Base-by-base conservation (phyloP, 2,329 filamentous ascomycete genomes). In the Cordyceps pruinosa region DNA sequence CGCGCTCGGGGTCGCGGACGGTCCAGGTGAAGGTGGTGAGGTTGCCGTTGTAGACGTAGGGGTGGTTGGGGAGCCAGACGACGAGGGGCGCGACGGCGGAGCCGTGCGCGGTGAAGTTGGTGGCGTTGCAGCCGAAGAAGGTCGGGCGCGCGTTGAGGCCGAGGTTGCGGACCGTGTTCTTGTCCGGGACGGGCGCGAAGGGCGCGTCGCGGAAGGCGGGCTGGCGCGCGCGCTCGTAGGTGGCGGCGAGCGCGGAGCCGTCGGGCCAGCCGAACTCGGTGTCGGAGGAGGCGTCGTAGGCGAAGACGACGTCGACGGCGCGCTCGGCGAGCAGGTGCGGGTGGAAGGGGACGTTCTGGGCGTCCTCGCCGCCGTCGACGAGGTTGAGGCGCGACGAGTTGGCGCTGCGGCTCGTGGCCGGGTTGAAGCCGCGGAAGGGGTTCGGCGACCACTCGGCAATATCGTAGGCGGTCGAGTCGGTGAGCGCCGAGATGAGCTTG, bases 1-100 rank as follows among this genome's bases (percentile, higher is more conserved):
- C 81, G 59, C 90, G 85, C 69, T 90, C 72, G 1, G 66, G 71
- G 64, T 82, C 73, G 17, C 78, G 77, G 76, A 90, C 92, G 13
- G 72, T 70, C 5, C 83, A 74, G 58, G 83, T 76, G 68, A 87
- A 90, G 21, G 90, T 95, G 1, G 85, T 86, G 2, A 86, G 77
- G 73, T 96, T 96, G 68, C 84, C 87, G 61, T 77, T 71, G 64
- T 78, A 80, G 17, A 84, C 81, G 71, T 92, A 95, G 0, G 89
- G 90, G 4, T 84, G 75, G 68, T 94, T 95, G 58, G 91, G 89
- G 13, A 96, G 66, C 73, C 96, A 97, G 58, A 95, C 87, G 50
- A 95, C 75, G 1, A 95, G 70, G 0, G 89, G 88, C 0, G 77
- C 72, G 1, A 68, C 47, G 15, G 55, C 47, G 46, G 60, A 61